Conservation (phyloP, 208 protist genomes). For the Leptomonas pyrrhocoris region DNA sequence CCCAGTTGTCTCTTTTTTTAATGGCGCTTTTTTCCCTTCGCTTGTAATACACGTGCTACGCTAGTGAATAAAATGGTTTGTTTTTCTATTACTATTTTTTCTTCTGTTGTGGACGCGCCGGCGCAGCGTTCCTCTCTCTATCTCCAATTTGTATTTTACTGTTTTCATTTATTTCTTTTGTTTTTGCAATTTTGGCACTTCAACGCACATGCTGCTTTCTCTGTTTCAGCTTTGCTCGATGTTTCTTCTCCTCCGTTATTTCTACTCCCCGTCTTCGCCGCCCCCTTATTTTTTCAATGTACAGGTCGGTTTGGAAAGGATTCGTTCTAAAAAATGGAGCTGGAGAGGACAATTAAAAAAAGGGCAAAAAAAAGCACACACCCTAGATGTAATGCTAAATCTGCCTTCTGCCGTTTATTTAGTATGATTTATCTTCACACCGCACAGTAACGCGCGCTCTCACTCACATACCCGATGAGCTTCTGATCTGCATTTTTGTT, state of each 20-base stretch:
- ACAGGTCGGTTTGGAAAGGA: neutral
- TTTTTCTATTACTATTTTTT: neutral
- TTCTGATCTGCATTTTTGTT: no score
- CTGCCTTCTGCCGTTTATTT: no score
- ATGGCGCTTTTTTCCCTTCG: neutral
- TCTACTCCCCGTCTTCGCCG: neutral
- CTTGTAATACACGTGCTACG: neutral
- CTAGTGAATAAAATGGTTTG: neutral
- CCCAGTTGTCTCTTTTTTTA: neutral
- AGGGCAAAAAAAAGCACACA: no score
- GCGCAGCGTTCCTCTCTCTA: neutral
- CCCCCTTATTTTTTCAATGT: neutral
- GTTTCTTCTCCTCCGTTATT: constrained; percentile 1
- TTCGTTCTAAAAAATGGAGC: no score
- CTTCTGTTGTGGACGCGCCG: neutral
- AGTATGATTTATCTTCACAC: no score
- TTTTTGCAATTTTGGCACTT: neutral
- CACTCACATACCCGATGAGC: no score
- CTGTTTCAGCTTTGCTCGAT: neutral
- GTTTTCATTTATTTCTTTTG: neutral
- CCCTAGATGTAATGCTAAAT: no score
- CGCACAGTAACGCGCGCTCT: no score
- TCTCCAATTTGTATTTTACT: neutral
- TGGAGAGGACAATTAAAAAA: no score
- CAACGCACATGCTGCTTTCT: neutral